Evolutionary conservation across 768 basidiomycete species (phyloP).

Genomic region (Mycena maculata): DNA sequence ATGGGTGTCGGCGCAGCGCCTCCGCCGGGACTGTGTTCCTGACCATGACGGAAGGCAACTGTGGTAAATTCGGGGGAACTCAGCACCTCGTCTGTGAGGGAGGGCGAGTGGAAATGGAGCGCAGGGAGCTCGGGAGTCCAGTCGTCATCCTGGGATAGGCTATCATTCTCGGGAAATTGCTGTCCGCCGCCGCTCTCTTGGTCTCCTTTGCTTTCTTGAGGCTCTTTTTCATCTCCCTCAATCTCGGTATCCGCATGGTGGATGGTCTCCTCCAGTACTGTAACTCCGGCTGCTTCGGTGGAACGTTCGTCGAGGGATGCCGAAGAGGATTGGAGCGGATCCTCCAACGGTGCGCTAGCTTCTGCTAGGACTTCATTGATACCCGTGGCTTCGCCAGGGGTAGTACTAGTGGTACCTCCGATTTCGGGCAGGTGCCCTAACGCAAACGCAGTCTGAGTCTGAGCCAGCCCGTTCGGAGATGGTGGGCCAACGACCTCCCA

Average conservation of each 20-base stretch:
- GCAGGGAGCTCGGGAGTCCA: constrained; percentile 20
- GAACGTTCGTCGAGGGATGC: no score
- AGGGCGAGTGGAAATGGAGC: constrained; percentile 17
- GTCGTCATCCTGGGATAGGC: neutral
- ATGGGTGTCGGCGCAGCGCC: neutral
- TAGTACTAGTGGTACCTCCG: no score
- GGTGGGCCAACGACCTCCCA: constrained; percentile 15
- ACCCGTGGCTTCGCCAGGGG: neutral
- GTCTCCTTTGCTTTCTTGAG: neutral
- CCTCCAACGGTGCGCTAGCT: neutral
- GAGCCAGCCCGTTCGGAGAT: neutral
- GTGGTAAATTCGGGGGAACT: constrained; percentile 16
- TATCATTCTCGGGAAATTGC: neutral
- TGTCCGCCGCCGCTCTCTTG: neutral
- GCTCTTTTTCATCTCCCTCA: neutral
- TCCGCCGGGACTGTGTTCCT: neutral
- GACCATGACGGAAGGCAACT: neutral
- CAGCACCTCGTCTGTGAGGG: constrained; percentile 23
- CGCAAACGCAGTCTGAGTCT: no score
- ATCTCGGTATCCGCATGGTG: neutral
- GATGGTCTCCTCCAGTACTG: neutral
- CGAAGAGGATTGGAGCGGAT: neutral
- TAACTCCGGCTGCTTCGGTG: neutral
- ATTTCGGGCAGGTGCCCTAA: neutral
- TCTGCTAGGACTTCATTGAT: neutral